A percentile compares a stretch with the other conserved stretches of the same genome.
Conservation (phyloP, 1,139 yeast genomes). For the Debaryomycetaceae sp. region DNA sequence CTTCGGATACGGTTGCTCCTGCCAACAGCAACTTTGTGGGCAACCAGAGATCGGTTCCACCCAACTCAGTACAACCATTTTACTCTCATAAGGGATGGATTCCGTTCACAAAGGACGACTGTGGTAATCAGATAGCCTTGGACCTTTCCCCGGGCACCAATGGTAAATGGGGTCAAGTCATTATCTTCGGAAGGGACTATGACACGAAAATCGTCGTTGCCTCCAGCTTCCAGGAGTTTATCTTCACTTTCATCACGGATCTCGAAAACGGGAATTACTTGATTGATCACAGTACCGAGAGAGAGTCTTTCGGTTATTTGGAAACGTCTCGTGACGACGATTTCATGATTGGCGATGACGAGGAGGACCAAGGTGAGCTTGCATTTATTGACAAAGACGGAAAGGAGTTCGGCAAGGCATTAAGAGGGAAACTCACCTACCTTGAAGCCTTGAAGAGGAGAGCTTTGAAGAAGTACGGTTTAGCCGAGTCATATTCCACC, state of each 20-base stretch:
- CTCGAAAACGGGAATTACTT: slow-evolving; percentile 52
- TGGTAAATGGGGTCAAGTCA: slow-evolving; percentile 62
- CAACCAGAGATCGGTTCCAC: slow-evolving; percentile 56
- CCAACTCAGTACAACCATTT: slow-evolving; percentile 51
- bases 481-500: slow-evolving; percentile 37
- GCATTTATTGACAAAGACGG: slow-evolving; percentile 30
- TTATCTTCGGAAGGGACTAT: slow-evolving; percentile 60
- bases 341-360: slow-evolving; percentile 47
- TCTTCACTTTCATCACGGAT: slow-evolving; percentile 46
- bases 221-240: slow-evolving; percentile 51
- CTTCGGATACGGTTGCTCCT: slow-evolving; percentile 13
- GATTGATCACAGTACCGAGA: slow-evolving; percentile 44
- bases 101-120: slow-evolving; percentile 54
- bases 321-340: slow-evolving; percentile 42
- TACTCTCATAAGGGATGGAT: slow-evolving; percentile 62
- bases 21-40: slow-evolving; percentile 30
- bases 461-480: slow-evolving; percentile 43
- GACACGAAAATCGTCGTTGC: slow-evolving; percentile 62
- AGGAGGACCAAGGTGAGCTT: slow-evolving; percentile 45
- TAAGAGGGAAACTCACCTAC: slow-evolving; percentile 38
- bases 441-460: slow-evolving; percentile 52
- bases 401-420: slow-evolving; percentile 24
- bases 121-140: slow-evolving; percentile 60
- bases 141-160: slow-evolving; percentile 62
- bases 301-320: slow-evolving; percentile 28